Percentiles rank a stretch among this genome's conserved stretches.
These are phyloP conservation scores for Plasmodium fragile DNA, from an alignment of 169 alveolate species.

Conservation along the genomic window DNA sequence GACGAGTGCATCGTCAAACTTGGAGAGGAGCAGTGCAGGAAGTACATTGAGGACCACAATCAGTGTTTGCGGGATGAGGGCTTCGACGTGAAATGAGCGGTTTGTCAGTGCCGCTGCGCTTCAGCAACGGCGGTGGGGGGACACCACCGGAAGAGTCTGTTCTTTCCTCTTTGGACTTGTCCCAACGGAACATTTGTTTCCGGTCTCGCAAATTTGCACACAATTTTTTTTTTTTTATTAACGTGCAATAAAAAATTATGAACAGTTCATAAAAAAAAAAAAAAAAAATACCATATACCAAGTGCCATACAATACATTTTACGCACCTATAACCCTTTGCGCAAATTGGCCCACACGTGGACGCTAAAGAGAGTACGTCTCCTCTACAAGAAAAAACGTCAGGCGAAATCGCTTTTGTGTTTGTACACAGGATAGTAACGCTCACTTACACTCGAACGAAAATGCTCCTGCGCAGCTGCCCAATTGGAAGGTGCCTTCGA, in stretches of 20 bases:
- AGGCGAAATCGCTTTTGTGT: background rate
- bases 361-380: background rate
- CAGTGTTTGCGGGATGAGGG: slow-evolving; percentile 83
- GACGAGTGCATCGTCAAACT: slow-evolving; percentile 82
- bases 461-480: background rate
- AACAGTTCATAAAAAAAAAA: slow-evolving; percentile 23
- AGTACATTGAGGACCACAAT: slow-evolving; percentile 82
- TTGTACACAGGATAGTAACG: background rate
- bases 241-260: slow-evolving; percentile 10
- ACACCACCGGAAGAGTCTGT: background rate
- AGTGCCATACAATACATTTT: background rate
- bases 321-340: background rate
- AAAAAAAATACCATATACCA: background rate
- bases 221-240: slow-evolving; percentile 7
- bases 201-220: background rate
- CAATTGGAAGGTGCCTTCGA: background rate
- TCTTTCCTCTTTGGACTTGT: background rate
- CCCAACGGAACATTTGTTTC: background rate
- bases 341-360: background rate
- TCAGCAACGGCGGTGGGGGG: background rate
- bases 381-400: background rate
- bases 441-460: background rate
- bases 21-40: slow-evolving; percentile 80
- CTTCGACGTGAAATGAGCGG: slow-evolving; percentile 73
- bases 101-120: background rate